phyloP scores from a whole-genome alignment of 1,284 basidiomycete species.

The Apiotrichum sp. region DNA sequence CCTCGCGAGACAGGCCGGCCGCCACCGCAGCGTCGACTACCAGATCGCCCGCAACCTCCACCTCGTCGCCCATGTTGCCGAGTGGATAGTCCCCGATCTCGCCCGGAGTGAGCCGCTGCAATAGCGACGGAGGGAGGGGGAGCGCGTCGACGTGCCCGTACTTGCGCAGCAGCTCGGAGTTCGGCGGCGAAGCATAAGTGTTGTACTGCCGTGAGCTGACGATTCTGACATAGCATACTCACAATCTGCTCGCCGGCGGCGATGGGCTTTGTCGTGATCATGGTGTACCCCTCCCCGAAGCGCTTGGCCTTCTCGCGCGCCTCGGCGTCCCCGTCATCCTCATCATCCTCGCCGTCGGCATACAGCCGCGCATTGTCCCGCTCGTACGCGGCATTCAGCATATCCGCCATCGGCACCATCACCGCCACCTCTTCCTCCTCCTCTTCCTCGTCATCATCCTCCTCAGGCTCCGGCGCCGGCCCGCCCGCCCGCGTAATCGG shows the following conservation, averaged over 20 bases:
- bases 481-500: conserved; percentile 20
- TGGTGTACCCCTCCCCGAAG: conserved; percentile 21
- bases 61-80: conserved; percentile 81
- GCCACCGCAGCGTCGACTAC: conserved; percentile 54
- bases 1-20: conserved; percentile 34
- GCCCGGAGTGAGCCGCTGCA: conserved; percentile 14
- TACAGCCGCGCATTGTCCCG: conserved; percentile 61
- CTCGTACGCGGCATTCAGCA: conserved; percentile 83
- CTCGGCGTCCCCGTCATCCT: conserved; percentile 2
- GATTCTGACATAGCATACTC: conserved; percentile 27
- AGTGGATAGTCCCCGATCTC: conserved; percentile 29
- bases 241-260: conserved; percentile 82
- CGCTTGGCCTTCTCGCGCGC: neutral
- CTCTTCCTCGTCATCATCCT: conserved; percentile 53
- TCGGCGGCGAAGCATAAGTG: conserved; percentile 91
- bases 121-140: conserved; percentile 49
- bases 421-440: conserved; percentile 66
- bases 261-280: conserved; percentile 49
- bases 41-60: conserved; percentile 76
- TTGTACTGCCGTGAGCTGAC: conserved; percentile 61
- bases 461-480: conserved; percentile 39
- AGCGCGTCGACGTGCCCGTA: conserved; percentile 89
- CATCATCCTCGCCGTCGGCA: conserved; percentile 21
- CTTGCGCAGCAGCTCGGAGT: conserved; percentile 85
- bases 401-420: conserved; percentile 96